These are phyloP conservation scores for Claviceps spartinae DNA, from an alignment of 2,329 filamentous ascomycete species.

Conservation along the genomic window DNA sequence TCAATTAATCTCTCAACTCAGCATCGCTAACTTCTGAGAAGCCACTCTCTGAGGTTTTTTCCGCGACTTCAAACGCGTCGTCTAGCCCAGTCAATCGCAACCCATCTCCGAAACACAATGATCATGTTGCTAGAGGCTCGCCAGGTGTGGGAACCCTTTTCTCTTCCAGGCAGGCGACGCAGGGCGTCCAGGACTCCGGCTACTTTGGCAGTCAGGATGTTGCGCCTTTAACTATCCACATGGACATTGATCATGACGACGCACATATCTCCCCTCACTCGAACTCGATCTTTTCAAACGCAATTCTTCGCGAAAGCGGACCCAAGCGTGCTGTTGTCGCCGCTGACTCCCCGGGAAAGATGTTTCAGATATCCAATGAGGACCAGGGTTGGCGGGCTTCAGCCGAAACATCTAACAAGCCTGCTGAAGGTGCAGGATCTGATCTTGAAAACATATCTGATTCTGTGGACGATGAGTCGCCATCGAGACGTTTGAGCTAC, in stretches of 20 bases:
- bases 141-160: slow-evolving; percentile 19
- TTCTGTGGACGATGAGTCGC: slow-evolving; percentile 3
- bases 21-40: slow-evolving; percentile 20
- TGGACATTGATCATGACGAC: slow-evolving; percentile 11
- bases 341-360: slow-evolving; percentile 20
- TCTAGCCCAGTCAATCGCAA: slow-evolving; percentile 33
- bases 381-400: slow-evolving; percentile 23
- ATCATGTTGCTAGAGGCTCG: slow-evolving; percentile 31
- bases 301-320: slow-evolving; percentile 10
- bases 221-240: slow-evolving; percentile 13
- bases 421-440: background rate
- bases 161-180: slow-evolving; percentile 16
- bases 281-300: slow-evolving; percentile 8
- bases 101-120: slow-evolving; percentile 44
- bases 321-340: slow-evolving; percentile 15
- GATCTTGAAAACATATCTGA: background rate
- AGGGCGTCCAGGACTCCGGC: slow-evolving; percentile 43
- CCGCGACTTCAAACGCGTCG: slow-evolving; percentile 42
- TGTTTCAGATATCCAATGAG: slow-evolving; percentile 31
- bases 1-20: background rate
- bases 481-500: slow-evolving; percentile 4
- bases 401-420: slow-evolving; percentile 4
- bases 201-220: slow-evolving; percentile 54
- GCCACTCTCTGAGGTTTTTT: slow-evolving; percentile 48
- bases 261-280: slow-evolving; percentile 11